phyloP scores from a whole-genome alignment of 1,284 basidiomycete species.

The Ganoderma sinense region DNA sequence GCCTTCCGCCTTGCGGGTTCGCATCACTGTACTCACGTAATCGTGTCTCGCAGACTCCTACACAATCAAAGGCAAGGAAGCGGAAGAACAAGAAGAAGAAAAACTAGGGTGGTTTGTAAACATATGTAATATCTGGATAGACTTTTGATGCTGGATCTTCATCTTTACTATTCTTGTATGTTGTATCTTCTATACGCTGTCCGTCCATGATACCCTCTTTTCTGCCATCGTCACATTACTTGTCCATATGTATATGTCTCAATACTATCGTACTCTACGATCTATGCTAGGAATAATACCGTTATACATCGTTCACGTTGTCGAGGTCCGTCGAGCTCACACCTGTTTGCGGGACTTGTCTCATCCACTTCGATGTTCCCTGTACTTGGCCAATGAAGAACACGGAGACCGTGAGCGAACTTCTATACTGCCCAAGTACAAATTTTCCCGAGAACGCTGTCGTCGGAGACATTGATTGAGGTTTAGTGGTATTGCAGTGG shows the following conservation, averaged over 20 bases:
- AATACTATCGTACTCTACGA: neutral
- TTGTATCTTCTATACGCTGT: neutral
- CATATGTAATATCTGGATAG: neutral
- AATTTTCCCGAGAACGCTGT: no score
- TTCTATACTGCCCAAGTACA: no score
- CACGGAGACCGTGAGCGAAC: no score
- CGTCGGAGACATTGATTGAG: no score
- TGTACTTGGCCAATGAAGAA: no score
- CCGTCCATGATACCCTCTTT: neutral
- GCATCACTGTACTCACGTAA: neutral
- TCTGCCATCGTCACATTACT: neutral
- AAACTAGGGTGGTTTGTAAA: neutral
- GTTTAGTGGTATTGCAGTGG: no score
- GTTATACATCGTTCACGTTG: neutral
- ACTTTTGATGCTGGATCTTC: neutral
- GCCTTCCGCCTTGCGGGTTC: conserved; percentile 6
- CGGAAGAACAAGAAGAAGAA: neutral
- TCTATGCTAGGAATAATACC: neutral
- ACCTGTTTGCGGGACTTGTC: no score
- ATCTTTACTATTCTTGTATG: neutral
- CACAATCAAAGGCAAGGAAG: neutral
- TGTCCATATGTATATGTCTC: neutral
- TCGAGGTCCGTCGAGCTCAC: neutral
- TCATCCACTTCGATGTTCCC: neutral
- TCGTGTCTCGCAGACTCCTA: neutral